These are phyloP conservation scores for Comarum palustre DNA, from an alignment of 306 rosid genomes.

Conservation along the genomic window DNA sequence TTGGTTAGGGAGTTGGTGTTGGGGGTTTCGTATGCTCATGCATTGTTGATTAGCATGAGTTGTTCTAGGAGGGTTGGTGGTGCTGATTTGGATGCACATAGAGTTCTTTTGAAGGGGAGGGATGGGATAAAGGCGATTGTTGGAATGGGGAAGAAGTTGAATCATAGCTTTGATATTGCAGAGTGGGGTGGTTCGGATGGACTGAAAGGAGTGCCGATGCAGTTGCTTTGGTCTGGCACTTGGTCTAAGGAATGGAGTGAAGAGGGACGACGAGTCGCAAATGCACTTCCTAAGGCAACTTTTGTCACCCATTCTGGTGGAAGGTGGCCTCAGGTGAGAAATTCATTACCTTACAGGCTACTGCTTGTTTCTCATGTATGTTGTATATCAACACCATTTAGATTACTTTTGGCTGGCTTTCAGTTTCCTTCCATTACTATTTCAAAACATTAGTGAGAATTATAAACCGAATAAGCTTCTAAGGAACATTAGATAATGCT, in stretches of 20 bases:
- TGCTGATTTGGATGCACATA: slow-evolving; percentile 56
- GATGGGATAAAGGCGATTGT: slow-evolving; percentile 65
- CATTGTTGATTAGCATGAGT: slow-evolving; percentile 48
- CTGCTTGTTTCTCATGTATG: slow-evolving; percentile 8
- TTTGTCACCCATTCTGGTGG: slow-evolving; percentile 74
- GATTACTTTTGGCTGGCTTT: slow-evolving; percentile 7
- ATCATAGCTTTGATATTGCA: slow-evolving; percentile 73
- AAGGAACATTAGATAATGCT: background rate
- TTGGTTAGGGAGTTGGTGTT: slow-evolving; percentile 60
- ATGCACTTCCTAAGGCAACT: slow-evolving; percentile 58
- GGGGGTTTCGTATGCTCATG: slow-evolving; percentile 49
- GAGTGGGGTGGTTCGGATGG: slow-evolving; percentile 80
- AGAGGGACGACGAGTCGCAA: slow-evolving; percentile 65
- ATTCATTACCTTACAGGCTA: slow-evolving; percentile 14
- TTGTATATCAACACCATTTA: background rate
- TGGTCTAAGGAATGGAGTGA: slow-evolving; percentile 88
- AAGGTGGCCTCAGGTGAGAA: slow-evolving; percentile 87
- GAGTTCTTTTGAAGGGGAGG: slow-evolving; percentile 65
- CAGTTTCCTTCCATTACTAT: background rate
- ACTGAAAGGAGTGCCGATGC: slow-evolving; percentile 65
- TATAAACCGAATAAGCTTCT: background rate
- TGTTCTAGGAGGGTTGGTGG: slow-evolving; percentile 54
- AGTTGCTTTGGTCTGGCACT: slow-evolving; percentile 66
- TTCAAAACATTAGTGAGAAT: background rate
- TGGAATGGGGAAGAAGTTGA: slow-evolving; percentile 66